Evolutionary conservation across 2,329 filamentous ascomycete species (phyloP).

Genomic region (Ophiosphaerella narmari): DNA sequence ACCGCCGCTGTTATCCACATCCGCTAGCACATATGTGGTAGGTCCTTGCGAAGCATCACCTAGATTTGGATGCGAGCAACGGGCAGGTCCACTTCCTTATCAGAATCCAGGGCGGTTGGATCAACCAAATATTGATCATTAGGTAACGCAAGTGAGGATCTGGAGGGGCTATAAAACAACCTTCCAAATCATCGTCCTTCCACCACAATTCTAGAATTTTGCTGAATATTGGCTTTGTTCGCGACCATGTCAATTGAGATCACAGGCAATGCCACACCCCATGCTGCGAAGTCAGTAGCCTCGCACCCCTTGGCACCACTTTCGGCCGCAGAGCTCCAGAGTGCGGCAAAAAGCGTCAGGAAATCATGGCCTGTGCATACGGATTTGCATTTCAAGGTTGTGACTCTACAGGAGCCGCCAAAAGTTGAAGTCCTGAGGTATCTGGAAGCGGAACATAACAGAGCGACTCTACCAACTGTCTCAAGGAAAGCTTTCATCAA

Average conservation of each 20-base stretch:
- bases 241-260: constrained; percentile 36
- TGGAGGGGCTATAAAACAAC: constrained; percentile 6
- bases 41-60: constrained; percentile 28
- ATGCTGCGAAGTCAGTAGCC: constrained; percentile 24
- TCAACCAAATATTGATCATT: constrained; percentile 7
- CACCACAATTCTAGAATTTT: background rate
- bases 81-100: constrained; percentile 25
- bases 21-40: constrained; percentile 24
- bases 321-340: constrained; percentile 60
- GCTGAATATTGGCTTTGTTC: background rate
- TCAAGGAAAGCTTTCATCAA: constrained; percentile 61
- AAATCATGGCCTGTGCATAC: constrained; percentile 60
- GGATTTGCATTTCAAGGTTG: constrained; percentile 67
- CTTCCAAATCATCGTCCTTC: background rate
- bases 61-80: too few relatives aligned
- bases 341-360: constrained; percentile 56
- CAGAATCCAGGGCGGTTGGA: constrained; percentile 10
- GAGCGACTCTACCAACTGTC: constrained; percentile 56
- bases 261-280: constrained; percentile 25
- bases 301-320: constrained; percentile 66
- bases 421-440: constrained; percentile 66
- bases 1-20: constrained; percentile 9
- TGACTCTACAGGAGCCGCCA: constrained; percentile 68
- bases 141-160: constrained; percentile 9
- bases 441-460: constrained; percentile 64